Base-by-base conservation (phyloP, 345 rosid genomes). In the Lumnitzera littorea region DNA sequence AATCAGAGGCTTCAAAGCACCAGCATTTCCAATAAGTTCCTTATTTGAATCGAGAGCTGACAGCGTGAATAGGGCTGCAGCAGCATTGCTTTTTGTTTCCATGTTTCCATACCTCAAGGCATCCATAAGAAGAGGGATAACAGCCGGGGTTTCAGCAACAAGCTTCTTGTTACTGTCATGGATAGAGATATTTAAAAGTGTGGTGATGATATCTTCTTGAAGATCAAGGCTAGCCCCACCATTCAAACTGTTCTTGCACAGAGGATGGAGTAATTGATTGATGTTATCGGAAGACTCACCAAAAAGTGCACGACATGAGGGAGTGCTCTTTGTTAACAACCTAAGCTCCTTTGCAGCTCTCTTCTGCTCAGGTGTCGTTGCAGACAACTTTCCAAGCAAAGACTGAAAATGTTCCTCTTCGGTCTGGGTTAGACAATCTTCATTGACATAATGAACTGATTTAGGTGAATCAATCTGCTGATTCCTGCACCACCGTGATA, bases 151-250 rank as follows among this genome's bases (percentile, higher is more conserved):
- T 69, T 90, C 96, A 3, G 91, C 88, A 15, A 89, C 96, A 0
- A 86, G 82, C 71, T 86, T 90, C 84, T 94, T 94, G 78, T 94
- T 94, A 72, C 62, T 83, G 76, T 94, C 99, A 31, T 88, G 95
- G 73, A 94, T 94, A 0, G 99, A 84, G 56, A 94, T 84, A 68
- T 94, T 94, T 69, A 94, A 60, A 16, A 94, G 72, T 1, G 96
- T 88, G 2, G 99, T 94, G 64, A 94, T 80, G 72, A 94, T 80
- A 66, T 94, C 96, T 74, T 94, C 99, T 60, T 90, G 96, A 58
- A 94, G 82, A 62, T 78, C 82, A 52, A 72, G 81, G 60, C 82
- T 80, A 11, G 72, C 66, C 49, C 58, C 71, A 65, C 59, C 67
- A 13, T 24, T 62, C 43, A 81, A 71, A 51, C 76, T 71, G 58